Conservation (phyloP, 306 rosid genomes). For the Luffa acutangula region DNA sequence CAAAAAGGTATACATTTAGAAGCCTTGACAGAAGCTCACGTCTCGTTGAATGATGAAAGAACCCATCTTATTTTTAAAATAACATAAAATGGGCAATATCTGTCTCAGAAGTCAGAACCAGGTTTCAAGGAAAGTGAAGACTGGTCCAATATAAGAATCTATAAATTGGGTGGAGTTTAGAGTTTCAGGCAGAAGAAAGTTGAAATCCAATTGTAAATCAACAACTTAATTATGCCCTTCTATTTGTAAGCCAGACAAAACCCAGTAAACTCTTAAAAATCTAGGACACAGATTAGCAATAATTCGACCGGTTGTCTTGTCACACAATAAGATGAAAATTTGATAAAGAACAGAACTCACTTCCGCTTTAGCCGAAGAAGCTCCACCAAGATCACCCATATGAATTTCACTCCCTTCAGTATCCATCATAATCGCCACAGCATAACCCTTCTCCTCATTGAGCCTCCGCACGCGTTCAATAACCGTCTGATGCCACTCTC, state of each 20-base stretch:
- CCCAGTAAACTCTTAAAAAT: neutral
- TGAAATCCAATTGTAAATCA: neutral
- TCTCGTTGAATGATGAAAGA: neutral
- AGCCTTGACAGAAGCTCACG: neutral
- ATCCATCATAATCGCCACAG: conserved; percentile 98
- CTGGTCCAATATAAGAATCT: neutral
- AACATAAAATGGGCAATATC: neutral
- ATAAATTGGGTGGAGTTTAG: neutral
- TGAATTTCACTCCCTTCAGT: conserved; percentile 99
- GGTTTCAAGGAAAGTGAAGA: neutral
- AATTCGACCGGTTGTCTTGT: neutral
- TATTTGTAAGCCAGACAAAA: neutral
- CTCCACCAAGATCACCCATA: conserved; percentile 95
- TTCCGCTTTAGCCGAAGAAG: conserved; percentile 87
- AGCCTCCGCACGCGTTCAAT: conserved; percentile 65
- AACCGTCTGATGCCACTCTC: conserved; percentile 75
- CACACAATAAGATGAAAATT: neutral
- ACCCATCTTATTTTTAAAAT: neutral
- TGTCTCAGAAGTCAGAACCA: neutral
- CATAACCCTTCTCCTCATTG: conserved; percentile 82
- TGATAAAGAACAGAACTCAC: neutral
- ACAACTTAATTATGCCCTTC: neutral
- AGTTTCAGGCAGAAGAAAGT: neutral
- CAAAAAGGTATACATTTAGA: neutral
- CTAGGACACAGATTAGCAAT: neutral